Base-by-base conservation (phyloP, 139 green algal genomes). In the Pseudopediastrum boryanum region DNA sequence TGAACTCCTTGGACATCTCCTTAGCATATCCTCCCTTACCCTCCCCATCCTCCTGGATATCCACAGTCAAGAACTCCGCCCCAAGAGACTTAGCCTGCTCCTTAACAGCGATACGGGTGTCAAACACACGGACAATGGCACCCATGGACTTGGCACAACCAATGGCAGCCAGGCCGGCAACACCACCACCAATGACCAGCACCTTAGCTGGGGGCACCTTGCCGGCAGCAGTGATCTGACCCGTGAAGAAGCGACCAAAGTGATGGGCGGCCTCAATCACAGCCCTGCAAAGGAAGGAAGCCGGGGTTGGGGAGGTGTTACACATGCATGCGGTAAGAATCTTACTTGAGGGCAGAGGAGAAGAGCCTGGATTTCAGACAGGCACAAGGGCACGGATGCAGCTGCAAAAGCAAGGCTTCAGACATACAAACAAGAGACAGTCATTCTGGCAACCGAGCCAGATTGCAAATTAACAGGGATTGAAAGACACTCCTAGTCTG, bases 161-260 rank as follows among this genome's bases (percentile, higher is more conserved):
- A 16, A 93, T 88, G 42, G 93, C 93, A 16, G 92, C 83, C 44
- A 97, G 88, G 9, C 96, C 93, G 4, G 89, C 89, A 23, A 94
- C 89, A 13, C 88, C 91, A 33, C 90, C 92, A 19, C 93, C 93
- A 61, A 95, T 94, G 44, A 95, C 85, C 27, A 95, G 87, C 68
- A 92, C 84, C 83, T 92, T 91, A 71, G 91, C 91, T 3, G 92
- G 92, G 0, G 90, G 90, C 23, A 95, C 87, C 52, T 89, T 74
- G 73, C 94, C 94, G 16, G 94, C 94, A 5, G 94, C 94, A 0
- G 94, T 98, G 83, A 98, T 98, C 88, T 98, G 91, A 27, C 91
- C 91, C 4, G 89, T 91, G 81, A 97, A 94, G 88, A 97, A 94
- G 64, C 92, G 85, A 7, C 88, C 89, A 81, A 96, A 97, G 80